Base-by-base conservation (phyloP, 1,284 basidiomycete species). In the Melampsora americana region DNA sequence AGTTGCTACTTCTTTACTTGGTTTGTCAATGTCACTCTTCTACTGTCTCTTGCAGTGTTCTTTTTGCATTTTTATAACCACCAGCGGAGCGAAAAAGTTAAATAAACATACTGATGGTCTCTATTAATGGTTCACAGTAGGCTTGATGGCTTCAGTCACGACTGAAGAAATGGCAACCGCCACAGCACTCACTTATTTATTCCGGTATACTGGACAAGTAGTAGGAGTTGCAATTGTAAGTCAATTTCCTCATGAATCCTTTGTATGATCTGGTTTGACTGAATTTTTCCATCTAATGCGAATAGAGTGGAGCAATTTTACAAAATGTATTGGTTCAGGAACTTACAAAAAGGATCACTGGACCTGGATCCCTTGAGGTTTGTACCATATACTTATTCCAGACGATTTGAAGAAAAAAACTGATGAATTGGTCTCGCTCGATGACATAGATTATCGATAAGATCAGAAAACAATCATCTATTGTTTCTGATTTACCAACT, bases 131-230 rank as follows among this genome's bases (percentile, higher is more conserved):
- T 6, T 6, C 18, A 20, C 59, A 59, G 64, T 66, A 60, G 66
- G 73, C 23, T 79, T 83, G 42, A 82, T 83, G 78, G 81, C 82
- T 69, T 69, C 69, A 16, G 82, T 83, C 0, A 75, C 79, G 1
- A 73, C 79, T 5, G 53, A 75, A 3, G 78, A 81, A 7, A 79
- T 83, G 14, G 82, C 81, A 9, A 81, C 82, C 12, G 79, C 81
- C 5, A 83, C 82, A 4, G 80, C 79, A 35, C 80, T 83, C 79
- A 80, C 79, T 66, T 83, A 83, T 72, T 78, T 83, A 62, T 82
- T 82, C 23, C 79, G 82, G 60, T 80, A 80, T 28, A 80, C 81
- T 12, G 82, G 82, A 23, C 82, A 83, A 77, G 81, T 83, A 44
- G 66, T 82, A 1, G 82, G 82, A 26, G 82, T 83, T 0, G 79